Conservation (phyloP, 2,329 filamentous ascomycete species). For the Xylaria sp. region DNA sequence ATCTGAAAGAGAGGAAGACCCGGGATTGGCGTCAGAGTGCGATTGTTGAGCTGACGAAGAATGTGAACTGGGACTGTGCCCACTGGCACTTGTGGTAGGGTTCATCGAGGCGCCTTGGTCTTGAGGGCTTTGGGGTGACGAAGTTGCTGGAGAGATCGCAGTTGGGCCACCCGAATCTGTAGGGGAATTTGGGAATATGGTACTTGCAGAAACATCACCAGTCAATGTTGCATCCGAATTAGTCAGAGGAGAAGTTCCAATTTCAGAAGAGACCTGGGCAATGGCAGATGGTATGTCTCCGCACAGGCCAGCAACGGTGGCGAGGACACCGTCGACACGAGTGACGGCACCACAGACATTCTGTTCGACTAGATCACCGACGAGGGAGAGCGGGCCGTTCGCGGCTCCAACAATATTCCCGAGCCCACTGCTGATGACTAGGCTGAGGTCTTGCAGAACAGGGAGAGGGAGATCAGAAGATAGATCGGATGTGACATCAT, state of each 20-base stretch:
- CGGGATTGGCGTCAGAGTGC: background rate
- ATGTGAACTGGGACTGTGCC: background rate
- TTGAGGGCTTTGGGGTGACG: background rate
- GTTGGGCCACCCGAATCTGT: background rate
- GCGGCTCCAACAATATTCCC: slow-evolving; percentile 37
- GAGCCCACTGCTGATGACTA: slow-evolving; percentile 37
- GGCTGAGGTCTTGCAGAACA: slow-evolving; percentile 34
- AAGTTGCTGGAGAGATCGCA: background rate
- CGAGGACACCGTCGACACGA: slow-evolving; percentile 40
- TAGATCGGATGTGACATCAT: slow-evolving; percentile 33
- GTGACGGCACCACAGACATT: slow-evolving; percentile 42
- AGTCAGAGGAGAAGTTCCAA: slow-evolving; percentile 21
- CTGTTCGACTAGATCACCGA: slow-evolving; percentile 39
- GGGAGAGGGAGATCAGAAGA: slow-evolving; percentile 31
- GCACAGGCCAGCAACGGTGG: slow-evolving; percentile 43
- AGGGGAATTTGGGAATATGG: slow-evolving; percentile 1
- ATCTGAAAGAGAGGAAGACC: slow-evolving; percentile 4
- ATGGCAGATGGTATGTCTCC: slow-evolving; percentile 39
- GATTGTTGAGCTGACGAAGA: slow-evolving; percentile 3
- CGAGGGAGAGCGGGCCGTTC: slow-evolving; percentile 37
- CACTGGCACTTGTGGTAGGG: slow-evolving; percentile 5
- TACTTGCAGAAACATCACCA: slow-evolving; percentile 17
- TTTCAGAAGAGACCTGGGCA: slow-evolving; percentile 32
- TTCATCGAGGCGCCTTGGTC: slow-evolving; percentile 11
- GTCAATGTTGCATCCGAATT: slow-evolving; percentile 30